Conservation (phyloP, 2,329 filamentous ascomycete genomes). For the Penicillium sp. region DNA sequence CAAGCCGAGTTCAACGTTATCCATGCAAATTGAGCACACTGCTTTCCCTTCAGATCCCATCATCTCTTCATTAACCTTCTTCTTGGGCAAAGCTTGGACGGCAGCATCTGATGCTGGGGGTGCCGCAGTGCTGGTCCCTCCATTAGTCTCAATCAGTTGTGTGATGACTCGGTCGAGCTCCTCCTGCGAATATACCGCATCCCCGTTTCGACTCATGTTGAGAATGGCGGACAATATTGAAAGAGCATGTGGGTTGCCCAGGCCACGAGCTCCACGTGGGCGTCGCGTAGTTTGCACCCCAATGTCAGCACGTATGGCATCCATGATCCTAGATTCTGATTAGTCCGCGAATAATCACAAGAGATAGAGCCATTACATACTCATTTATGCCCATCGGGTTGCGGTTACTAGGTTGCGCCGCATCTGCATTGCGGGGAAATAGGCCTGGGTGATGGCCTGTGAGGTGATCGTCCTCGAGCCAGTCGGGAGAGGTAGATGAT, state of each 20-base stretch:
- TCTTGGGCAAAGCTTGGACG: constrained; percentile 70
- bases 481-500: constrained; percentile 10
- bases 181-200: constrained; percentile 88
- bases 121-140: constrained; percentile 66
- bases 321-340: constrained; percentile 25
- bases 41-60: constrained; percentile 64
- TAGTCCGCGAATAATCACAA: neutral
- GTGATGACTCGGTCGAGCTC: constrained; percentile 85
- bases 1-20: constrained; percentile 69
- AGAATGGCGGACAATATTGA: constrained; percentile 46
- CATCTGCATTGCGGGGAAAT: constrained; percentile 52
- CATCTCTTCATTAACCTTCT: constrained; percentile 67
- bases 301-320: constrained; percentile 28
- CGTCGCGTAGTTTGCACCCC: constrained; percentile 7
- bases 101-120: constrained; percentile 75
- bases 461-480: constrained; percentile 6
- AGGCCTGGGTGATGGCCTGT: constrained; percentile 33
- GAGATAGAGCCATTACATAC: constrained; percentile 36
- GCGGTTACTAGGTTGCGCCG: constrained; percentile 47
- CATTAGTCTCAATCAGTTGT: constrained; percentile 79
- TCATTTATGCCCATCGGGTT: constrained; percentile 50
- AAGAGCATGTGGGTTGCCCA: constrained; percentile 38
- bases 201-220: constrained; percentile 56
- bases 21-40: constrained; percentile 95
- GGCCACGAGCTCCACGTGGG: constrained; percentile 15